Evolutionary conservation across 1,139 yeast species (phyloP).

Genomic region (Hanseniaspora gamundiae): DNA sequence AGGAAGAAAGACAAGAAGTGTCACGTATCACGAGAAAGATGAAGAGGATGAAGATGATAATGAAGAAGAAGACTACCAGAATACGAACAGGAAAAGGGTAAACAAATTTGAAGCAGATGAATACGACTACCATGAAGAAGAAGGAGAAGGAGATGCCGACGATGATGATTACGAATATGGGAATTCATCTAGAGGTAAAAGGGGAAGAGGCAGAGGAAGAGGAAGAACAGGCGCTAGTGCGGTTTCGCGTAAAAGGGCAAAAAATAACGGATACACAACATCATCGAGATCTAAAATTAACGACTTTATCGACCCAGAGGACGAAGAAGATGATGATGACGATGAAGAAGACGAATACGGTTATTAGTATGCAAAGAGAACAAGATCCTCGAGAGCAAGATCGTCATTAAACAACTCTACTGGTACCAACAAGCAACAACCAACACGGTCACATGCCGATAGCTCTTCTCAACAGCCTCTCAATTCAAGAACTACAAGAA

Average conservation of each 20-base stretch:
- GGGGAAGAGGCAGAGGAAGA: constrained; percentile 19
- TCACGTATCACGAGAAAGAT: not conserved
- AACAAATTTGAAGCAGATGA: constrained; percentile 18
- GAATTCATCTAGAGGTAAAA: not conserved
- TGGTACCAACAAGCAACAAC: constrained; percentile 1
- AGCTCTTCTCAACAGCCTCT: no score
- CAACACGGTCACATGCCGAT: no score
- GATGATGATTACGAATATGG: constrained; percentile 23
- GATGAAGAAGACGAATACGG: constrained; percentile 22
- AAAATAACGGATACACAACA: not conserved
- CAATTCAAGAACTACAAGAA: constrained; percentile 2
- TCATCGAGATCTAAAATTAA: constrained; percentile 2
- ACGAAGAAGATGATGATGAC: constrained; percentile 25
- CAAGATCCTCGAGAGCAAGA: constrained; percentile 4
- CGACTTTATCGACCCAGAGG: constrained; percentile 11
- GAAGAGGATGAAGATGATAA: constrained; percentile 17
- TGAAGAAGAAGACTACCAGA: constrained; percentile 14
- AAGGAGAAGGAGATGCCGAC: constrained; percentile 25
- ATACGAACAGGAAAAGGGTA: constrained; percentile 7
- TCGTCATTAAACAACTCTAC: not conserved
- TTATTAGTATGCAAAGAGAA: constrained; percentile 5
- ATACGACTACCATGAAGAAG: constrained; percentile 16
- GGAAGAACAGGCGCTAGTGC: constrained; percentile 14
- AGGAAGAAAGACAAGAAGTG: constrained; percentile 15
- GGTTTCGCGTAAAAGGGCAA: constrained; percentile 7